phyloP scores from a whole-genome alignment of 2,329 filamentous ascomycete species.

The Ophiostoma novo-ulmi region DNA sequence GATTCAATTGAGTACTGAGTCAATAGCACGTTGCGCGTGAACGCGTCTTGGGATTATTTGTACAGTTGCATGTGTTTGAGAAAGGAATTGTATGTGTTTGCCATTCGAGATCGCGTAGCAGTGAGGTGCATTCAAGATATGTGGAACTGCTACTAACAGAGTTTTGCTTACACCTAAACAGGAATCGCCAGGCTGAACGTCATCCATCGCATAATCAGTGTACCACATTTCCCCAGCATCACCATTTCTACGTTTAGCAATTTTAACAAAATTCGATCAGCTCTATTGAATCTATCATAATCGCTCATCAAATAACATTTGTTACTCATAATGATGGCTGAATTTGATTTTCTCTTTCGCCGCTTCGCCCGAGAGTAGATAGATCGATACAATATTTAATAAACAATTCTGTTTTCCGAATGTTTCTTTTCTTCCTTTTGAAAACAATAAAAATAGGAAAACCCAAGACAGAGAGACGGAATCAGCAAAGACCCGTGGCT shows the following conservation, averaged over 20 bases:
- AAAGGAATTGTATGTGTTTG: not conserved
- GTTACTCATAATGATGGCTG: conserved; percentile 3
- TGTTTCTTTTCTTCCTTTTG: not conserved
- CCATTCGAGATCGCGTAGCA: not conserved
- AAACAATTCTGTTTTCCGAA: conserved; percentile 10
- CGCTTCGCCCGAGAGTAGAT: not conserved
- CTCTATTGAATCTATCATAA: not conserved
- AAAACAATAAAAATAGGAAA: conserved; percentile 7
- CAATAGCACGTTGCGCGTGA: not conserved
- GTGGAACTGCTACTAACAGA: conserved; percentile 18
- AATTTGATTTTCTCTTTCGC: not conserved
- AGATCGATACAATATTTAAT: conserved; percentile 3
- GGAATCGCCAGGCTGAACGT: conserved; percentile 9
- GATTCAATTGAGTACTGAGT: not conserved
- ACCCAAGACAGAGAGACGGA: conserved; percentile 11
- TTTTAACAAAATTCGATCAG: not conserved
- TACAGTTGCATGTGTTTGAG: not conserved
- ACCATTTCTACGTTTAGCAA: not conserved
- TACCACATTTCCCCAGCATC: not conserved
- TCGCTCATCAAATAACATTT: not conserved
- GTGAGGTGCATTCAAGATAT: conserved; percentile 11
- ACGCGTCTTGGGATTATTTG: not conserved
- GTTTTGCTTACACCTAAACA: conserved; percentile 21
- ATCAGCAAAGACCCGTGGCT: not conserved
- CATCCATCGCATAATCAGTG: not conserved